Percentiles rank a stretch among this genome's conserved stretches.
Conservation (phyloP, 1,284 basidiomycete genomes). For the Ganoderma leucocontextum region DNA sequence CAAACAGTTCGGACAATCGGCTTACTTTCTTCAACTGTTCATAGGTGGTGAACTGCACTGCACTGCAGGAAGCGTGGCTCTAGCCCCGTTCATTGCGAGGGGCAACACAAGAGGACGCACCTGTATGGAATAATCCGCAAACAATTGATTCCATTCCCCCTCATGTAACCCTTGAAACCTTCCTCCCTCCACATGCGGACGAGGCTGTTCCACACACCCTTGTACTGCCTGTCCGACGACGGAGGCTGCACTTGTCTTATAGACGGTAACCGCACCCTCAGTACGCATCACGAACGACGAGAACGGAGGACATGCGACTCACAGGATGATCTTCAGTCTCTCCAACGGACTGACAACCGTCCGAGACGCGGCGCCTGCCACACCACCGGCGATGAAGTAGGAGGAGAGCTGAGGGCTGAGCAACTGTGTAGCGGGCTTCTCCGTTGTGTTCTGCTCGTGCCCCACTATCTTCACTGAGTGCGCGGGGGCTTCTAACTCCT, state of each 20-base stretch:
- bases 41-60: slow-evolving; percentile 93
- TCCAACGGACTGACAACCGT: slow-evolving; percentile 95
- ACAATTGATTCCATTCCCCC: slow-evolving; percentile 93
- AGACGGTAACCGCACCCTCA: neutral
- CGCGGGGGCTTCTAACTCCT: slow-evolving; percentile 19
- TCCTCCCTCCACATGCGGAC: slow-evolving; percentile 93
- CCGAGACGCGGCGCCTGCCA: slow-evolving; percentile 84
- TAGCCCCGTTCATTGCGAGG: slow-evolving; percentile 1
- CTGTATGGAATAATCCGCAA: slow-evolving; percentile 86
- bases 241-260: slow-evolving; percentile 82
- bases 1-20: slow-evolving; percentile 18
- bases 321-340: slow-evolving; percentile 96
- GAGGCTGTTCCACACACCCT: slow-evolving; percentile 84
- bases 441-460: slow-evolving; percentile 18
- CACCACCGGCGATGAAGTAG: slow-evolving; percentile 79
- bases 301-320: slow-evolving; percentile 41
- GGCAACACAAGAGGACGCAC: slow-evolving; percentile 40
- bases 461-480: slow-evolving; percentile 25
- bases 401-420: slow-evolving; percentile 70
- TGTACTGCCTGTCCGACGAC: slow-evolving; percentile 72
- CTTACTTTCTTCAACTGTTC: slow-evolving; percentile 87
- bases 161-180: slow-evolving; percentile 92
- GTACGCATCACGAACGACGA: neutral
- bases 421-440: slow-evolving; percentile 35
- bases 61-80: slow-evolving; percentile 49